A percentile compares a stretch with the other conserved stretches of the same genome.
These are phyloP conservation scores for Boletus tomentosulus DNA, from an alignment of 768 basidiomycete species.

Conservation along the genomic window DNA sequence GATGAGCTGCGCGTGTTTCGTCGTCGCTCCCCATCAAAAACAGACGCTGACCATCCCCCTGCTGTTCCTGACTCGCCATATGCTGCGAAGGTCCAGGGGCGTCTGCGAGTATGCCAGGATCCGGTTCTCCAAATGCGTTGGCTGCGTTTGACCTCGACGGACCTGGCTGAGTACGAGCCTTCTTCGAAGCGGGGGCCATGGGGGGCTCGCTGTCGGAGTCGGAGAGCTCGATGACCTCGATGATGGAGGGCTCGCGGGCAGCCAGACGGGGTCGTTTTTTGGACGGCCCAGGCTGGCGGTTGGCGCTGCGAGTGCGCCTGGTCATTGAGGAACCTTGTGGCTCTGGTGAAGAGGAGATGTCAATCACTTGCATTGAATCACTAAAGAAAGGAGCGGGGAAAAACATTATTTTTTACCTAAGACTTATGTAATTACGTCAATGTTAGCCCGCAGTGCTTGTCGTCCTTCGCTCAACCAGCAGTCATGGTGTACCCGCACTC, in stretches of 20 bases:
- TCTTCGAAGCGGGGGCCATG: slow-evolving; percentile 2
- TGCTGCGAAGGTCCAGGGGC: slow-evolving; percentile 12
- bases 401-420: neutral
- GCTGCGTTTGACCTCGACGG: neutral
- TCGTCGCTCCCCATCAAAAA: slow-evolving; percentile 42
- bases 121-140: slow-evolving; percentile 13
- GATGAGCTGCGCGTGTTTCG: slow-evolving; percentile 5
- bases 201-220: slow-evolving; percentile 44
- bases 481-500: slow-evolving; percentile 36
- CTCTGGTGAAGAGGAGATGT: slow-evolving; percentile 27
- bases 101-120: slow-evolving; percentile 8
- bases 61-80: neutral
- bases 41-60: slow-evolving; percentile 19
- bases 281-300: slow-evolving; percentile 15
- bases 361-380: slow-evolving; percentile 21
- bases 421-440: slow-evolving; percentile 16
- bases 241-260: slow-evolving; percentile 7
- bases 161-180: neutral
- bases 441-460: neutral
- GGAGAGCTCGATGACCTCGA: slow-evolving; percentile 46
- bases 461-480: neutral
- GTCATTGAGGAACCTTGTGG: slow-evolving; percentile 6
- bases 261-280: slow-evolving; percentile 12
- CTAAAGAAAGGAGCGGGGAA: neutral
- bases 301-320: slow-evolving; percentile 19